Evolutionary conservation across 768 basidiomycete species (phyloP), one percentile per base, ranked within the genome.

Genomic region (Lanmaoa rubissima): DNA sequence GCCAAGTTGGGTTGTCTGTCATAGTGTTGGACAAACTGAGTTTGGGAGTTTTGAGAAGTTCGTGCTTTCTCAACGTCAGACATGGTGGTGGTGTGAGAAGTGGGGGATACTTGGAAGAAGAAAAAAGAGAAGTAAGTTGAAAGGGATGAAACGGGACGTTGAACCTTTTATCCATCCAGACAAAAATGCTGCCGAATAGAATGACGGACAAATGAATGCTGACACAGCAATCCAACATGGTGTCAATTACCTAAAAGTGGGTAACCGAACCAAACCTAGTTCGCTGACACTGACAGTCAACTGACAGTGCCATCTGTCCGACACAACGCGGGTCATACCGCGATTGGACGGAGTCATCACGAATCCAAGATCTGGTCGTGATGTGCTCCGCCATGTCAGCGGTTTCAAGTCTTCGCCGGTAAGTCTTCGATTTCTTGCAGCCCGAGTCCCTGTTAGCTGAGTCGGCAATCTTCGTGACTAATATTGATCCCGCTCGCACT

Each of bases 51-150:
- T 8, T 73, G 62, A 58, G 50, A 62, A 52, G 48, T 48, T 16
- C 45, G 59, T 8, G 47, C 70, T 61, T 75, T 75, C 66, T 76
- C 74, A 50, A 60, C 49, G 65, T 75, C 74, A n/a, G 74, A 65
- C 74, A 76, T 75, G 58, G 46, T 57, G 50, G 40, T 47, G 24
- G 0, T 5, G 34, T 35, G 14, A 28, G 24, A 11, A 6, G 34
- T 14, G 52, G 19, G 42, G 13, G 21, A 7, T 24, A 31, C 7
- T 39, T 16, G 35, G 14, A 21, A 17, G 48, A 50, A 36, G 53
- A 54, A 28, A 36, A 51, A 54, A 34, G 31, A 53, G 21, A 48
- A 38, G 21, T 7, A 5, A 17, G 32, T 43, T 41, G 48, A 24
- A n/a, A n/a, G 17, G 1, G 2, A 1, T 2, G 0, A 17, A 17